These are phyloP conservation scores for Rhizophlyctis rosea DNA, from an alignment of 192 early-diverging fungal genomes.

Conservation along the genomic window DNA sequence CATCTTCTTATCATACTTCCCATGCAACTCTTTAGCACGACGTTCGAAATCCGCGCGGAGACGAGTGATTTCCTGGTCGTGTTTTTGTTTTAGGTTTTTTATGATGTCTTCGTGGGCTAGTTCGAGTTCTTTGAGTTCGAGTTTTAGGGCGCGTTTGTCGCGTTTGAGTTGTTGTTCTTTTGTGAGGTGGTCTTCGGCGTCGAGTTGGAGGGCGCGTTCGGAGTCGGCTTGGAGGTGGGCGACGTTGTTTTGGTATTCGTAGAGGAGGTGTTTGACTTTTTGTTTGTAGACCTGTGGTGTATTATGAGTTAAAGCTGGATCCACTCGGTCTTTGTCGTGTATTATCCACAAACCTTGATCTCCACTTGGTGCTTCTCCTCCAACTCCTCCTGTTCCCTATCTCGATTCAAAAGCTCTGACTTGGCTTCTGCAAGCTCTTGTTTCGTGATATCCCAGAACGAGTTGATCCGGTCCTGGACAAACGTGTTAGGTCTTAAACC, in stretches of 20 bases:
- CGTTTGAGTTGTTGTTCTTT: constrained; percentile 56
- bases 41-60: constrained; percentile 58
- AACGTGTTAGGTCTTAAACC: neutral
- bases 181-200: constrained; percentile 49
- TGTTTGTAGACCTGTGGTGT: constrained; percentile 58
- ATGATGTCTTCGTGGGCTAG: constrained; percentile 64
- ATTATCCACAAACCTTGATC: constrained; percentile 47
- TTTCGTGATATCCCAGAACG: constrained; percentile 63
- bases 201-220: constrained; percentile 54
- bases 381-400: constrained; percentile 58
- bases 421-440: constrained; percentile 46
- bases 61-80: constrained; percentile 56
- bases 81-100: constrained; percentile 53
- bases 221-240: constrained; percentile 64
- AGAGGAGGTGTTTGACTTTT: constrained; percentile 68
- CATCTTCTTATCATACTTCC: constrained; percentile 65
- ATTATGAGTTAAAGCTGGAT: no score
- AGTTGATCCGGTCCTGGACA: constrained; percentile 54
- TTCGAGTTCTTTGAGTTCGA: constrained; percentile 62
- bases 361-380: constrained; percentile 68
- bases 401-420: constrained; percentile 55
- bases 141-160: constrained; percentile 61
- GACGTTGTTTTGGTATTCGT: constrained; percentile 69
- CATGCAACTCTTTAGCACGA: constrained; percentile 55
- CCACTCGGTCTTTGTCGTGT: neutral